phyloP scores from a whole-genome alignment of 75 land plant species.

The Pinus albicaulis region DNA sequence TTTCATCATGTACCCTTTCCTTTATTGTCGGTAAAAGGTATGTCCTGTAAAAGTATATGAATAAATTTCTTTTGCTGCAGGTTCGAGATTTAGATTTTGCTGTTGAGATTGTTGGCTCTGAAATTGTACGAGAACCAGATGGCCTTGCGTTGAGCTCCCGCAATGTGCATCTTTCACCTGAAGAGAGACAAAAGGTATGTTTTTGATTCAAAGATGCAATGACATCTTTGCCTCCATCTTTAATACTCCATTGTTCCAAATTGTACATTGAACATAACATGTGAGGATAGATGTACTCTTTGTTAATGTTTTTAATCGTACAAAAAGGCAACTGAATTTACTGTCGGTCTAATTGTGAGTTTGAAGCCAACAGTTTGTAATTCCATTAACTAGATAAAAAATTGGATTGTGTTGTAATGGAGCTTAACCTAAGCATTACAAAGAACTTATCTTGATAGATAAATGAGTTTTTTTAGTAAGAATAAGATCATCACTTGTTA shows the following conservation, averaged over 20 bases:
- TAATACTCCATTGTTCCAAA: background rate
- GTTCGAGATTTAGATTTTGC: slow-evolving; percentile 67
- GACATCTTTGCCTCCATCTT: background rate
- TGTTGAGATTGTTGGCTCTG: slow-evolving; percentile 68
- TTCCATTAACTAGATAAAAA: too few relatives aligned
- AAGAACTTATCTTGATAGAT: too few relatives aligned
- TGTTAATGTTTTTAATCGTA: background rate
- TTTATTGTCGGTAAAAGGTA: too few relatives aligned
- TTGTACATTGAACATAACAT: background rate
- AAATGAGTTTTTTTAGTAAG: too few relatives aligned
- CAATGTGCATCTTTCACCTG: slow-evolving; percentile 73
- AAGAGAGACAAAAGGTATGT: slow-evolving; percentile 74
- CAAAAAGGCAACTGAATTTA: too few relatives aligned
- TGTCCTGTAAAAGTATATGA: too few relatives aligned
- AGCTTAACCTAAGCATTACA: too few relatives aligned
- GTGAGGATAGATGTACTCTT: background rate
- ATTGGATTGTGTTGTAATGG: too few relatives aligned
- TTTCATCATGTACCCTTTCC: too few relatives aligned
- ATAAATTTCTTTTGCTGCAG: slow-evolving; percentile 29
- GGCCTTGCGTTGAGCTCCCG: slow-evolving; percentile 99
- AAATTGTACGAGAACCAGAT: slow-evolving; percentile 78
- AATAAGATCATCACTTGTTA: too few relatives aligned
- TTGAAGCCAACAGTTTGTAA: too few relatives aligned
- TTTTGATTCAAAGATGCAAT: background rate
- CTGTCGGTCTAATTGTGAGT: too few relatives aligned